These are phyloP conservation scores for Pulicaria dysenterica DNA, from an alignment of 129 eudicot species.

Conservation along the genomic window DNA sequence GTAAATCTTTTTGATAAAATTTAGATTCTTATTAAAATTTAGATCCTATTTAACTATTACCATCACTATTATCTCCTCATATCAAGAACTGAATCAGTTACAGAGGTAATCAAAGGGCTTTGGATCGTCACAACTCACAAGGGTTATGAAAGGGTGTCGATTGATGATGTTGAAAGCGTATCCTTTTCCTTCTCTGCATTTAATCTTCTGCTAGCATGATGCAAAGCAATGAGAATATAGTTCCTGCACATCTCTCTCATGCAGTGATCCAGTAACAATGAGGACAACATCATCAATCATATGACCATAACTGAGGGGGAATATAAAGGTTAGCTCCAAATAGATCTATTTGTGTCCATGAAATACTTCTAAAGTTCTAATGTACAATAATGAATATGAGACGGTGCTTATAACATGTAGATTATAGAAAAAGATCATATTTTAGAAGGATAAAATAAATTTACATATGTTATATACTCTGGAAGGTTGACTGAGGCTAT, in stretches of 20 bases:
- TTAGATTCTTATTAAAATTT: too few relatives aligned
- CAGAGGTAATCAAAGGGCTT: too few relatives aligned
- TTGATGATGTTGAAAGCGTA: too few relatives aligned
- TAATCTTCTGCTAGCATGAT: too few relatives aligned
- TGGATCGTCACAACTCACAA: too few relatives aligned
- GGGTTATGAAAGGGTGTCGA: too few relatives aligned
- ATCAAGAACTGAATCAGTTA: too few relatives aligned
- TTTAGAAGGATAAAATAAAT: neutral
- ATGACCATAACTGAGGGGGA: conserved; percentile 72
- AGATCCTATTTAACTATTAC: too few relatives aligned
- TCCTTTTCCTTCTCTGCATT: too few relatives aligned
- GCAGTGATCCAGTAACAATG: conserved; percentile 91
- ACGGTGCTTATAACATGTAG: neutral
- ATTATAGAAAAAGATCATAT: neutral
- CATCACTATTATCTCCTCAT: too few relatives aligned
- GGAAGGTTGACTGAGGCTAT: conserved; percentile 80
- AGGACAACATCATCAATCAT: conserved; percentile 97
- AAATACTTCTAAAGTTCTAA: neutral
- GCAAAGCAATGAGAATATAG: too few relatives aligned
- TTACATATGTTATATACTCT: conserved; percentile 72
- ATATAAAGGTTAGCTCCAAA: neutral
- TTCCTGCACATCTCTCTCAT: conserved; percentile 97
- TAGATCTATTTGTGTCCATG: neutral
- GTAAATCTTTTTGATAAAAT: too few relatives aligned
- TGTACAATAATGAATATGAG: neutral